phyloP scores from a whole-genome alignment of 306 rosid species.

The Fragaria iinumae region DNA sequence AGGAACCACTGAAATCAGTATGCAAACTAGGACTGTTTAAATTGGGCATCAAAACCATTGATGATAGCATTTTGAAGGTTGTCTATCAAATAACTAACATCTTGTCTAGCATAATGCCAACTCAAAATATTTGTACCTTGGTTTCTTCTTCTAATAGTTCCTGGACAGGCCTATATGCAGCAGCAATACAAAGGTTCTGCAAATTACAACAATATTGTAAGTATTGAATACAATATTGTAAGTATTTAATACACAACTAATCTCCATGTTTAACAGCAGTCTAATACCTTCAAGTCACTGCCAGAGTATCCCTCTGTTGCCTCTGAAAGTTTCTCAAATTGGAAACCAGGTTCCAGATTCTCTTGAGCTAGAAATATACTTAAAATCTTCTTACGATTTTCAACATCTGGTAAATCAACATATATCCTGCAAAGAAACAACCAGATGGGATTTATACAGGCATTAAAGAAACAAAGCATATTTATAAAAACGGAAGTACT shows the following conservation, averaged over 20 bases:
- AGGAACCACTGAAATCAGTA: background rate
- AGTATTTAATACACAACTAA: background rate
- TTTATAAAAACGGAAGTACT: background rate
- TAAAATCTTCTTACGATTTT: conserved; percentile 82
- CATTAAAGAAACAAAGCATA: conserved; percentile 2
- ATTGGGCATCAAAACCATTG: background rate
- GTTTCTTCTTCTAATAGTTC: conserved; percentile 82
- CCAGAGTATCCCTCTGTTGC: conserved; percentile 97
- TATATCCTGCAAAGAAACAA: conserved; percentile 59
- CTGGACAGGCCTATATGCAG: conserved; percentile 93
- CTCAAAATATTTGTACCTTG: conserved; percentile 38
- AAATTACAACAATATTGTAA: conserved; percentile 21
- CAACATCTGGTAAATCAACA: conserved; percentile 90
- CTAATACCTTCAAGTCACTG: conserved; percentile 83
- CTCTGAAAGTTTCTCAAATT: conserved; percentile 70
- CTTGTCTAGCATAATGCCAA: background rate
- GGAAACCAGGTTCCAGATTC: conserved; percentile 61
- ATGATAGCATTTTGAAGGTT: background rate
- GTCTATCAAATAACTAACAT: background rate
- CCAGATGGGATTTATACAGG: conserved; percentile 8
- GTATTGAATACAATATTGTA: conserved; percentile 5
- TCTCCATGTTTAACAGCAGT: background rate
- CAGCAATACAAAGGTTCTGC: conserved; percentile 93
- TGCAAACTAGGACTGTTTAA: background rate
- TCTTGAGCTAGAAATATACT: conserved; percentile 82